A percentile compares a stretch with the other conserved stretches of the same genome.
These are phyloP conservation scores for Colletotrichum godetiae DNA, from an alignment of 2,329 filamentous ascomycete species.

Conservation along the genomic window DNA sequence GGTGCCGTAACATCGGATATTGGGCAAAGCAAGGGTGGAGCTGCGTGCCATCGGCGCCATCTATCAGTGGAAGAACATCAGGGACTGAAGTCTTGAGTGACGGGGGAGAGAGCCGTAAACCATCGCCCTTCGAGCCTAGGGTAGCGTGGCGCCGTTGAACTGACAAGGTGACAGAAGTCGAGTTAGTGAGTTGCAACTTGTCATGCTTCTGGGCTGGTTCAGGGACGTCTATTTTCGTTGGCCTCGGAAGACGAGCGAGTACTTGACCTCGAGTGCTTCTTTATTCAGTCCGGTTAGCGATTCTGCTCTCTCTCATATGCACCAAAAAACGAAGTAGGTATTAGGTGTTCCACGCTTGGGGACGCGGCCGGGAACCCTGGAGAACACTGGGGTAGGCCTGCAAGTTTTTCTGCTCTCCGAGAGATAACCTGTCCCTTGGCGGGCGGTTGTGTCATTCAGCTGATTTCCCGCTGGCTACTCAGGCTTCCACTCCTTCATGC, in stretches of 20 bases:
- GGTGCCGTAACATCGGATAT: constrained; percentile 32
- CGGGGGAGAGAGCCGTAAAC: background rate
- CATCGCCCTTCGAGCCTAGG: background rate
- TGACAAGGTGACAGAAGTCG: background rate
- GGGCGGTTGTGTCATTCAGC: constrained; percentile 24
- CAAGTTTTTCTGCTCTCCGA: constrained; percentile 8
- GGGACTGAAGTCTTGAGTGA: background rate
- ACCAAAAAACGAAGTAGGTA: background rate
- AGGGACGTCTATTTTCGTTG: background rate
- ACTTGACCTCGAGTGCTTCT: background rate
- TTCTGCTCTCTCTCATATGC: background rate
- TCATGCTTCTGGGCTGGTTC: background rate
- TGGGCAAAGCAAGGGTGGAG: constrained; percentile 28
- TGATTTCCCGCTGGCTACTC: constrained; percentile 17
- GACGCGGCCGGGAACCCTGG: constrained; percentile 13
- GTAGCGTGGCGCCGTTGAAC: background rate
- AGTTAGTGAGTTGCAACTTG: too few species aligned
- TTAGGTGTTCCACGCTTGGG: constrained; percentile 3
- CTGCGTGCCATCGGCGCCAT: constrained; percentile 1
- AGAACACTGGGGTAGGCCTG: constrained; percentile 31
- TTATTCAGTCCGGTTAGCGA: background rate
- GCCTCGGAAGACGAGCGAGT: background rate
- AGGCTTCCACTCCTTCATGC: background rate
- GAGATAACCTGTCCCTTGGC: constrained; percentile 29
- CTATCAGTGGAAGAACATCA: background rate